Percentiles rank a stretch among this genome's conserved stretches.
These are phyloP conservation scores for Vachellia pachyceras DNA, from an alignment of 306 rosid species.

Conservation along the genomic window DNA sequence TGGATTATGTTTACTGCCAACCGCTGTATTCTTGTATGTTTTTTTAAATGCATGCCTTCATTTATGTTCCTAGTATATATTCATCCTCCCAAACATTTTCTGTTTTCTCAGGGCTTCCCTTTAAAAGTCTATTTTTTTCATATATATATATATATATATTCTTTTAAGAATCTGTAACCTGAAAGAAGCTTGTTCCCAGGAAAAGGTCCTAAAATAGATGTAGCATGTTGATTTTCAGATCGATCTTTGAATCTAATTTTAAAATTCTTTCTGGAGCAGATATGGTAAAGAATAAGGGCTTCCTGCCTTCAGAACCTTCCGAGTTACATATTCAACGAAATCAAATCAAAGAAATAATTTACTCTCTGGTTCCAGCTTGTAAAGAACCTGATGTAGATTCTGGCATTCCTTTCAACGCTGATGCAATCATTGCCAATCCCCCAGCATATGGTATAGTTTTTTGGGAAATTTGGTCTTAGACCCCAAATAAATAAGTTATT, in stretches of 20 bases:
- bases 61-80: not conserved
- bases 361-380: constrained; percentile 89
- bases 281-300: constrained; percentile 99
- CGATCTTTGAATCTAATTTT: constrained; percentile 35
- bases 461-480: no score
- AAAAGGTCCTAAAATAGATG: not conserved
- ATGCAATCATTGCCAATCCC: constrained; percentile 97
- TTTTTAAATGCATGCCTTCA: not conserved
- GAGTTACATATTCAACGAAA: constrained; percentile 91
- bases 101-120: not conserved
- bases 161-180: not conserved
- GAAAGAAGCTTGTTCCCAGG: not conserved
- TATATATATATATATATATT: no score
- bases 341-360: constrained; percentile 91
- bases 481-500: no score
- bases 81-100: constrained; percentile 1
- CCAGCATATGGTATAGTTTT: constrained; percentile 83
- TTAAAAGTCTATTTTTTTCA: not conserved
- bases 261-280: constrained; percentile 56
- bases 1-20: not conserved
- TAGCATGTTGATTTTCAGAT: constrained; percentile 21
- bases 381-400: constrained; percentile 89
- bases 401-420: constrained; percentile 77
- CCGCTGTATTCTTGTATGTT: not conserved
- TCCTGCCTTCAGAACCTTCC: constrained; percentile 98